Base-by-base conservation (phyloP, 192 early-diverging fungal genomes). In the Rhizophagus sp. region DNA sequence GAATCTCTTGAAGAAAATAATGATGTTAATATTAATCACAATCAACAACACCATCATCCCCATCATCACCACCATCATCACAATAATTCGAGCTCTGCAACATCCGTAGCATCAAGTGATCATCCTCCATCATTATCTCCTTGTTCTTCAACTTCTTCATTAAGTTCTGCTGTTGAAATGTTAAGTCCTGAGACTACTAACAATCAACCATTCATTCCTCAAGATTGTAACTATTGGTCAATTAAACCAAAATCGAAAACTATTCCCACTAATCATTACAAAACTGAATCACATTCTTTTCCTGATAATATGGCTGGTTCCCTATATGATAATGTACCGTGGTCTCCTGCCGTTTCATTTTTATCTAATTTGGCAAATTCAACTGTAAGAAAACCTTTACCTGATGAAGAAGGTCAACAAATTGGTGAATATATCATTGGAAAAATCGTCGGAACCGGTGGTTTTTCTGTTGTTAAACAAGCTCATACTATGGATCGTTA, bases 391-490 rank as follows among this genome's bases (percentile, higher is more conserved):
- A 62, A 39, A 41, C n/a, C 34, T 15, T 25, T 62, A 17, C 81
- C 79, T 41, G 89, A 93, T 80, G 82, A 85, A 36, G 89, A 91
- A 67, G 95, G 93, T 24, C 93, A 95, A 77, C 88, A 92, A 74
- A 88, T 95, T 36, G 92, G 91, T 13, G 89, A 93, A 57, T 96
- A 90, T 76, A 82, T 91, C 5, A 83, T 96, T 50, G 91, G 90
- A 63, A 86, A 85, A 44, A 81, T 92, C 15, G 89, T 96, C 80
- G 95, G 94, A 12, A 84, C 86, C 50, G 95, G 95, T 34, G 91
- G 93, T 30, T 96, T 94, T 76, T 93, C 93, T 11, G 81, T 88
- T 33, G 95, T 96, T 12, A 90, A 91, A 69, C 90, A 93, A 79
- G 95, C 89, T n/a, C 84, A 63, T 68, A 83, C 83, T 62, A 86